Evolutionary conservation across 805 yeast species (phyloP).

Genomic region (Teunomyces tritomae): DNA sequence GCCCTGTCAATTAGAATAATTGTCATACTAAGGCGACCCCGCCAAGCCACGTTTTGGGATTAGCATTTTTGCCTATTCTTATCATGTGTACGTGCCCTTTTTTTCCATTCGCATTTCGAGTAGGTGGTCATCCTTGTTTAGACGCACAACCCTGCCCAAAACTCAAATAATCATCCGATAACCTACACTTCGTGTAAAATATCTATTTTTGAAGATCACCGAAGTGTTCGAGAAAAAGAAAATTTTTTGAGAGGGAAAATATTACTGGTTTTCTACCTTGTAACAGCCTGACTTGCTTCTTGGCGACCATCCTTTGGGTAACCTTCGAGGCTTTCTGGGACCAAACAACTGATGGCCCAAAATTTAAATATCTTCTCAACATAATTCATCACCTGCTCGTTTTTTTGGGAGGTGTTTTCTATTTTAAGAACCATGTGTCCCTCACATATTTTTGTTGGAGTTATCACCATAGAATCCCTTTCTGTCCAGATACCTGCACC

Average conservation of each 20-base stretch:
- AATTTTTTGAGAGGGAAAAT: too few species aligned
- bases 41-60: background rate
- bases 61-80: background rate
- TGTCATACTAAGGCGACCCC: background rate
- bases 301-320: too few species aligned
- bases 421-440: too few species aligned
- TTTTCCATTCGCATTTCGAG: background rate
- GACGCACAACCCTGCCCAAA: background rate
- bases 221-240: background rate
- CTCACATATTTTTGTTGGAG: background rate
- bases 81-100: background rate
- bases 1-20: background rate
- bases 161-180: background rate
- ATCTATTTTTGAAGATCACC: background rate
- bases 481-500: background rate
- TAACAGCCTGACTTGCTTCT: too few species aligned
- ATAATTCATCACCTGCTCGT: too few species aligned
- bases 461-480: background rate
- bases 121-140: background rate
- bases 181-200: background rate
- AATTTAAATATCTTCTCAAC: too few species aligned
- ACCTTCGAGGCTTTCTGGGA: too few species aligned
- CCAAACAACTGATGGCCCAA: too few species aligned
- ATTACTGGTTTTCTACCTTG: background rate
- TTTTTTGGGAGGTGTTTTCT: too few species aligned